These are phyloP conservation scores for Parathielavia hyrcaniae DNA, from an alignment of 495 filamentous ascomycete genomes.

Conservation along the genomic window DNA sequence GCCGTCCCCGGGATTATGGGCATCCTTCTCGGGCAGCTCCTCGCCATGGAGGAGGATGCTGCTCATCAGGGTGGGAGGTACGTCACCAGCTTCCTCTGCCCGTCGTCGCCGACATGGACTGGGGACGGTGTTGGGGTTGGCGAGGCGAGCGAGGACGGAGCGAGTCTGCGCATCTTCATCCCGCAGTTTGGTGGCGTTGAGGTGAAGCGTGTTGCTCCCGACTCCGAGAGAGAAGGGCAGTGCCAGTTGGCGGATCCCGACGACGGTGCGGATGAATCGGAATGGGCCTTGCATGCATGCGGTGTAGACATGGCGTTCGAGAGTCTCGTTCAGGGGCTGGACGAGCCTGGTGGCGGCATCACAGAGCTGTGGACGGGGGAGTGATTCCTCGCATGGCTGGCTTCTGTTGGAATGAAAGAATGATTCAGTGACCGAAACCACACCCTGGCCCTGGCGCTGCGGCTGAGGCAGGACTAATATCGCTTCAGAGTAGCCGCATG, in stretches of 20 bases:
- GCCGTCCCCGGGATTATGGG: constrained; percentile 7
- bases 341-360: background rate
- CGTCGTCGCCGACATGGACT: background rate
- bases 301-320: constrained; percentile 15
- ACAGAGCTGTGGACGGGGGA: background rate
- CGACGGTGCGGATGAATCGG: background rate
- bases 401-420: too few species aligned
- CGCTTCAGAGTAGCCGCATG: background rate
- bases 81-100: background rate
- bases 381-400: background rate
- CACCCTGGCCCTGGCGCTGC: too few species aligned
- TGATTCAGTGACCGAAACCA: background rate
- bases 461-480: background rate
- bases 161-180: constrained; percentile 19
- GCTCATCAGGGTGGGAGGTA: background rate
- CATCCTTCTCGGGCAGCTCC: constrained; percentile 19
- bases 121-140: background rate
- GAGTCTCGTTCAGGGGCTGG: background rate
- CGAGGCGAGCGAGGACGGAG: background rate
- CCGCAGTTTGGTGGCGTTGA: constrained; percentile 24
- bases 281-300: constrained; percentile 10
- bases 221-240: background rate
- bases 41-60: constrained; percentile 26
- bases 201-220: constrained; percentile 6
- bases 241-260: background rate